Conservation (phyloP, 2,329 filamentous ascomycete genomes). For the Nemania diffusa region DNA sequence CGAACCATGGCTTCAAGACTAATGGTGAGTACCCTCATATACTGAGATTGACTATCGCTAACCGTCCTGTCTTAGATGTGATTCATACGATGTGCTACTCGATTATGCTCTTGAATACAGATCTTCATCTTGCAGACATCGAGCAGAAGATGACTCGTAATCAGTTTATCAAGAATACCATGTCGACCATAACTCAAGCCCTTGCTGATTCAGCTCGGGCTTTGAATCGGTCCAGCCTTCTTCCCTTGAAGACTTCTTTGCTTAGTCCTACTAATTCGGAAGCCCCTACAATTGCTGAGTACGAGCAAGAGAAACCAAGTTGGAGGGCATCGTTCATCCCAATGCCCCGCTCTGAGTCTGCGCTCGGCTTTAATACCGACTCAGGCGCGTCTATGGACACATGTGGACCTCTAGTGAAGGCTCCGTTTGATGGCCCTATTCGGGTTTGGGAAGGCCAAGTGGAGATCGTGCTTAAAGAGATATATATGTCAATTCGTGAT, state of each 20-base stretch:
- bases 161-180: conserved; percentile 96
- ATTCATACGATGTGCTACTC: conserved; percentile 98
- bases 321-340: conserved; percentile 61
- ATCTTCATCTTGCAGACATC: conserved; percentile 94
- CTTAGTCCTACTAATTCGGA: conserved; percentile 46
- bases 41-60: conserved; percentile 26
- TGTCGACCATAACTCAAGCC: conserved; percentile 85
- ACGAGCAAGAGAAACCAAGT: conserved; percentile 43
- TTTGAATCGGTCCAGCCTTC: conserved; percentile 67
- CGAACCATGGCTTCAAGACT: conserved; percentile 91
- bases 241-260: conserved; percentile 56
- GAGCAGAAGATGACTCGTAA: conserved; percentile 94
- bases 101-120: conserved; percentile 92
- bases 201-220: conserved; percentile 76
- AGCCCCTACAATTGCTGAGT: conserved; percentile 32
- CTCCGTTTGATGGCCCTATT: conserved; percentile 77
- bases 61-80: conserved; percentile 70
- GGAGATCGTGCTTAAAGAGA: conserved; percentile 90
- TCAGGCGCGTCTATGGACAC: conserved; percentile 57
- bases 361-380: conserved; percentile 52
- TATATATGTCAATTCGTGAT: conserved; percentile 88
- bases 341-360: conserved; percentile 58
- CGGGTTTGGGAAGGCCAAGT: conserved; percentile 89
- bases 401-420: conserved; percentile 80
- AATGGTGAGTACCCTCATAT: conserved; percentile 66